Evolutionary conservation across 495 filamentous ascomycete species (phyloP), one percentile per base, ranked within the genome.

Genomic region (Daldinia bambusicola): DNA sequence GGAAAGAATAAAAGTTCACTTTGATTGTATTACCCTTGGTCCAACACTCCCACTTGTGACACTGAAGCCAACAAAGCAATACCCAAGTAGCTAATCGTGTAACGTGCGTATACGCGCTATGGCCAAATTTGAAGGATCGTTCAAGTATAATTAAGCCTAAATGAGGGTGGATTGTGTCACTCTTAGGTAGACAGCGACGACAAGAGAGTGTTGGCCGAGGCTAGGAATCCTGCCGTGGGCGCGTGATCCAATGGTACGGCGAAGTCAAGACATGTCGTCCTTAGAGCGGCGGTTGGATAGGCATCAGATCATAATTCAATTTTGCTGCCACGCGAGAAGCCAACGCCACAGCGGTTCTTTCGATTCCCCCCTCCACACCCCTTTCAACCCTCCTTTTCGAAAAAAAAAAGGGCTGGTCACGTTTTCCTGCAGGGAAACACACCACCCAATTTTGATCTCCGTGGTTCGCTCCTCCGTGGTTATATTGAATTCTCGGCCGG

Each of bases 291-390:
- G 55, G 61, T 62, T 61, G 56, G 55, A 55, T 61, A 58, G 52
- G 52, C 69, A 45, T 67, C 63, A 71, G 63, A 63, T 60, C 69
- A 71, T 63, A 56, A 20, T 34, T 48, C 52, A 41, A 14, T 40
- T 63, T 43, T 13, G 51, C 66, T 67, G 63, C 69, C 63, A 71
- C 59, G 69, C 58, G 63, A 51, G 30, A 50, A 48, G 14, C 31
- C 9, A 60, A 62, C 52, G 57, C 58, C 63, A 63, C 30, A 37
- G 2, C 22, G 51, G 45, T 51, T 59, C 32, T 16, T 55, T 50
- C 14, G 2, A 0, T 5, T 26, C 9, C 38, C 41, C 32, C 16
- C 8, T 30, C 5, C 32, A 10, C 7, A 12, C 9, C 22, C 20
- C 50, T n/a, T 57, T 40, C 32, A n/a, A 22, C 55, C 55, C 34